These are phyloP conservation scores for Gymnopilus dilepis DNA, from an alignment of 768 basidiomycete species.

Conservation along the genomic window DNA sequence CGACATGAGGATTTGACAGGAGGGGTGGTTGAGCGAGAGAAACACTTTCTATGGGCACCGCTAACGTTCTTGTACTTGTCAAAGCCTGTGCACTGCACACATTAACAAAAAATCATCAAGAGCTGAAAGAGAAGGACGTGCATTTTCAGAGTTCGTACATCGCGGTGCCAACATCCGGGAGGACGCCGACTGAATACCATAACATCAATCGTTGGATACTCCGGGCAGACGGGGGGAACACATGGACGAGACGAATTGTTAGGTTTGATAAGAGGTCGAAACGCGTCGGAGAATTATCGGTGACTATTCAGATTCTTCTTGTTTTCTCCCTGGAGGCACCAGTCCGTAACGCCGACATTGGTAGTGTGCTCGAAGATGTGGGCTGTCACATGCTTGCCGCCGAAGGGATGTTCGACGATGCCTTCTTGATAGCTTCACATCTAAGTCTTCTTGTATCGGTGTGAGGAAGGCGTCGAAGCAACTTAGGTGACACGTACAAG, in stretches of 20 bases:
- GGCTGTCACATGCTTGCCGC: conserved; percentile 90
- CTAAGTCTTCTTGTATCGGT: conserved; percentile 40
- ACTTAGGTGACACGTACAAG: conserved; percentile 81
- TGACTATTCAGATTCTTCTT: conserved; percentile 97
- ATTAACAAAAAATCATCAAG: conserved; percentile 19
- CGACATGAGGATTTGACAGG: conserved; percentile 9
- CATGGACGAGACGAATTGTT: conserved; percentile 58
- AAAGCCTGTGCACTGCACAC: conserved; percentile 53
- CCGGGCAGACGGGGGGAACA: conserved; percentile 8
- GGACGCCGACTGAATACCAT: conserved; percentile 84
- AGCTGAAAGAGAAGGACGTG: conserved; percentile 23
- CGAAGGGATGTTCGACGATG: conserved; percentile 86
- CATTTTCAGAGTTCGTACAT: conserved; percentile 99
- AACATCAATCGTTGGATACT: not conserved
- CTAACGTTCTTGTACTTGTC: conserved; percentile 87
- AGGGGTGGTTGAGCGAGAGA: not conserved
- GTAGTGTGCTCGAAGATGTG: conserved; percentile 95
- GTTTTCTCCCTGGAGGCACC: conserved; percentile 94
- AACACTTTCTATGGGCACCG: conserved; percentile 93
- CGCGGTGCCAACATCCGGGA: conserved; percentile 94
- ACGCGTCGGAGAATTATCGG: conserved; percentile 97
- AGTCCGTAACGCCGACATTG: conserved; percentile 78
- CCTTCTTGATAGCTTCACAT: conserved; percentile 92
- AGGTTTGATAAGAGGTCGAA: conserved; percentile 88
- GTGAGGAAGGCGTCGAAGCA: conserved; percentile 8